Conservation (phyloP, 495 filamentous ascomycete species). For the Tuber microsphaerosporum region DNA sequence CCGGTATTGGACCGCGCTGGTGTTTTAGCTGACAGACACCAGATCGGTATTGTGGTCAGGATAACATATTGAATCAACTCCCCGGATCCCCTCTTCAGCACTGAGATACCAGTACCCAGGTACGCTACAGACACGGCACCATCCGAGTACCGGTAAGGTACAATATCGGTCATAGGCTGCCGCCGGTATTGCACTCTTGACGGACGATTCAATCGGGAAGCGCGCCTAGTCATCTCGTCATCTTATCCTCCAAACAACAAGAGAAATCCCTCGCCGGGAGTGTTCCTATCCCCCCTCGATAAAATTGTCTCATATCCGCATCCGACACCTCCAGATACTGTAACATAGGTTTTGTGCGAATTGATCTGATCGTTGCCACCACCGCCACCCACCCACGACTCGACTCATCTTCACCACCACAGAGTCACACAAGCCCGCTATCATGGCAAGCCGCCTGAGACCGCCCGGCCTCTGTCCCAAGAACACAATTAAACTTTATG, state of each 20-base stretch:
- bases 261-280: background rate
- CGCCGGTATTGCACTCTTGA: background rate
- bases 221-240: background rate
- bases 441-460: background rate
- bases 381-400: background rate
- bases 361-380: background rate
- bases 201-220: background rate
- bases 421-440: background rate
- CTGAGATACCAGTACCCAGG: background rate
- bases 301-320: background rate
- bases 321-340: background rate
- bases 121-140: background rate
- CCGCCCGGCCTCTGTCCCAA: background rate
- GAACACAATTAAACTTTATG: background rate
- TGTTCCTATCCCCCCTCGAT: background rate
- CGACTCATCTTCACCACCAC: background rate
- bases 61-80: too few relatives aligned
- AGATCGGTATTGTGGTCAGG: too few relatives aligned
- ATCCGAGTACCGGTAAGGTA: background rate
- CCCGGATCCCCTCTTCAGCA: background rate
- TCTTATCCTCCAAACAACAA: background rate
- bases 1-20: too few relatives aligned
- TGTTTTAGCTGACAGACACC: too few relatives aligned
- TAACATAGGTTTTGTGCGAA: background rate
- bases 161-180: background rate